phyloP scores from a whole-genome alignment of 2,329 filamentous ascomycete genomes.

The Pseudogymnoascus sp. region DNA sequence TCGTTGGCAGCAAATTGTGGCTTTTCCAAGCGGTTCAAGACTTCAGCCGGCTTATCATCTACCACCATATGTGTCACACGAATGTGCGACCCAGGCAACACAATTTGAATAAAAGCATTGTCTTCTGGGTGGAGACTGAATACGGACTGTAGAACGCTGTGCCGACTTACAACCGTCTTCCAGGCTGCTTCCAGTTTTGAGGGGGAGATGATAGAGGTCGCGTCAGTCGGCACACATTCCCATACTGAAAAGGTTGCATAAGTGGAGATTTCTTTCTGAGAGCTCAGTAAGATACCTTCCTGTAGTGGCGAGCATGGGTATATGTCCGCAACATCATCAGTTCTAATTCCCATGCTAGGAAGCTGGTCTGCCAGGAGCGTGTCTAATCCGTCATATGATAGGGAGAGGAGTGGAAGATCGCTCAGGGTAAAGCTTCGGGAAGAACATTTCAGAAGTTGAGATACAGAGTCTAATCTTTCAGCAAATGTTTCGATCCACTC shows the following conservation, averaged over 20 bases:
- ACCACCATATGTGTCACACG: not conserved
- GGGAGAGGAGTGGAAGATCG: constrained; percentile 38
- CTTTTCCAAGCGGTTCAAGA: not conserved
- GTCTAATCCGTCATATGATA: constrained; percentile 36
- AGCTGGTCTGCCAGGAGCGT: constrained; percentile 21
- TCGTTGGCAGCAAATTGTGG: not conserved
- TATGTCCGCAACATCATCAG: constrained; percentile 30
- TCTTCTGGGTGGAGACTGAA: not conserved
- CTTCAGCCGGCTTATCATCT: not conserved
- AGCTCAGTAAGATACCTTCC: constrained; percentile 27
- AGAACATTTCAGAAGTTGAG: not conserved
- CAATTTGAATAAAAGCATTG: not conserved
- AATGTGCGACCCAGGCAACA: not conserved
- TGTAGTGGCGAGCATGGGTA: constrained; percentile 32
- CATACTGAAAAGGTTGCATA: constrained; percentile 20
- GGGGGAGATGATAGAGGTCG: constrained; percentile 26
- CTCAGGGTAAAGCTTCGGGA: constrained; percentile 29
- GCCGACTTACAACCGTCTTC: not conserved
- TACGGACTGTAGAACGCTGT: constrained; percentile 1
- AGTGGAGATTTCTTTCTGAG: constrained; percentile 3
- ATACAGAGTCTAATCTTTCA: not conserved
- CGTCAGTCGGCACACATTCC: constrained; percentile 19
- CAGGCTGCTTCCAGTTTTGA: constrained; percentile 16
- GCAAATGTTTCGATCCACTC: constrained; percentile 7
- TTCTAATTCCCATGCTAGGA: constrained; percentile 2